phyloP scores from a whole-genome alignment of 2,329 filamentous ascomycete genomes.

The Didymella pinodella region DNA sequence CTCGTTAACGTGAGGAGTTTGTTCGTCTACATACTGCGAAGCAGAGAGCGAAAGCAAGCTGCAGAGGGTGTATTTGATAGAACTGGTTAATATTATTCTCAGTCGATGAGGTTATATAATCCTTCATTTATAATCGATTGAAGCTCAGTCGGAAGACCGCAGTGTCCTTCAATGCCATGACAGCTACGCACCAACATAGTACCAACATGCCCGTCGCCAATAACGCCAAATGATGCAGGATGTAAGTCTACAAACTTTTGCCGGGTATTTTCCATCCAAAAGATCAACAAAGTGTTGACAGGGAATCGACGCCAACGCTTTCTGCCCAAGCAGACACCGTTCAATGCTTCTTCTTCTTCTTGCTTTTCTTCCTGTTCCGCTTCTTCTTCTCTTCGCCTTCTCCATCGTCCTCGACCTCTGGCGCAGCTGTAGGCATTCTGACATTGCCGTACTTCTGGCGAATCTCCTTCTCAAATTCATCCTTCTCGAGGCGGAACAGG shows the following conservation, averaged over 20 bases:
- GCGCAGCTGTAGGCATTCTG: conserved; percentile 32
- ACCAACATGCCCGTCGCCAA: neutral
- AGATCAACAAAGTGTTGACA: too few relatives aligned
- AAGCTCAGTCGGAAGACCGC: too few relatives aligned
- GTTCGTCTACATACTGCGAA: neutral
- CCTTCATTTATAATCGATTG: too few relatives aligned
- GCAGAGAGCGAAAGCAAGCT: neutral
- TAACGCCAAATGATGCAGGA: conserved; percentile 13
- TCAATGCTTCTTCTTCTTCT: conserved; percentile 44
- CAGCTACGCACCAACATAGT: neutral
- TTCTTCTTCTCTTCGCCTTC: conserved; percentile 42
- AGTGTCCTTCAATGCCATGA: too few relatives aligned
- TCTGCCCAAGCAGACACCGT: neutral
- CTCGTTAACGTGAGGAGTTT: neutral
- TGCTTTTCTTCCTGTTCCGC: conserved; percentile 50
- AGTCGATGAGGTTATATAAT: neutral
- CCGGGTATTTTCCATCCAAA: conserved; percentile 12
- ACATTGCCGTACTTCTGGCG: conserved; percentile 64
- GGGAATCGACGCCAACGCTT: too few relatives aligned
- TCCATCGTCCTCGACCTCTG: conserved; percentile 31
- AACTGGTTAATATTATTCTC: too few relatives aligned
- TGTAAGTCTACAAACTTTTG: conserved; percentile 7
- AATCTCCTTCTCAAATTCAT: conserved; percentile 83
- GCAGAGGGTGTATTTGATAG: too few relatives aligned
- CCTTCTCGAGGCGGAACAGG: conserved; percentile 82